These are phyloP conservation scores for Chlamydomonas asymmetrica DNA, from an alignment of 139 green algal species.

Conservation along the genomic window DNA sequence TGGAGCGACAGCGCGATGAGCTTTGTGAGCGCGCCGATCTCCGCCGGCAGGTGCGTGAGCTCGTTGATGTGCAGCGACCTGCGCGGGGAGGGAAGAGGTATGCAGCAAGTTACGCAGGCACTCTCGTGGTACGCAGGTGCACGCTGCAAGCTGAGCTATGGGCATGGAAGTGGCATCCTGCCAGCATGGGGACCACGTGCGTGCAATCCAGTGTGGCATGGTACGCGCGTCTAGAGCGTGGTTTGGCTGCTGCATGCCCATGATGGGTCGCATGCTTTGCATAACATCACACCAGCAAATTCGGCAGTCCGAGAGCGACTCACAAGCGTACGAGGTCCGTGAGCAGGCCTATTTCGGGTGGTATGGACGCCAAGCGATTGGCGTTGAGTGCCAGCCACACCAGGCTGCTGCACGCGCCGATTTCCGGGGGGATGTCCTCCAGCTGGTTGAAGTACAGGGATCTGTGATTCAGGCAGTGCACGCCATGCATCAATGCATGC, in stretches of 20 bases:
- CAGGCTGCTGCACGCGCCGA: constrained; percentile 29
- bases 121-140: no score
- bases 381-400: constrained; percentile 46
- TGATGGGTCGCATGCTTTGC: no score
- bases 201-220: no score
- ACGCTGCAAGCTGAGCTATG: no score
- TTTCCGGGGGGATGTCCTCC: constrained; percentile 34
- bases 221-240: no score
- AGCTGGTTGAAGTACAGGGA: constrained; percentile 48
- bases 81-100: not conserved
- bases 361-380: constrained; percentile 38
- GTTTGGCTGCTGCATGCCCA: no score
- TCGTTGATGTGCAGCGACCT: constrained; percentile 42
- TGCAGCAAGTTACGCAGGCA: not conserved
- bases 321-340: constrained; percentile 26
- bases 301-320: no score
- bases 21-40: constrained; percentile 31
- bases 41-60: constrained; percentile 27
- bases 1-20: constrained; percentile 29
- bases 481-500: no score
- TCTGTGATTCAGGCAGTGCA: constrained; percentile 37
- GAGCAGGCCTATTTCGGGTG: constrained; percentile 29
- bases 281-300: no score
- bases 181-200: no score
- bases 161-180: no score